Percentiles rank a stretch among this genome's conserved stretches.
Evolutionary conservation across 2,329 filamentous ascomycete species (phyloP).

Genomic region (Alternaria panax): DNA sequence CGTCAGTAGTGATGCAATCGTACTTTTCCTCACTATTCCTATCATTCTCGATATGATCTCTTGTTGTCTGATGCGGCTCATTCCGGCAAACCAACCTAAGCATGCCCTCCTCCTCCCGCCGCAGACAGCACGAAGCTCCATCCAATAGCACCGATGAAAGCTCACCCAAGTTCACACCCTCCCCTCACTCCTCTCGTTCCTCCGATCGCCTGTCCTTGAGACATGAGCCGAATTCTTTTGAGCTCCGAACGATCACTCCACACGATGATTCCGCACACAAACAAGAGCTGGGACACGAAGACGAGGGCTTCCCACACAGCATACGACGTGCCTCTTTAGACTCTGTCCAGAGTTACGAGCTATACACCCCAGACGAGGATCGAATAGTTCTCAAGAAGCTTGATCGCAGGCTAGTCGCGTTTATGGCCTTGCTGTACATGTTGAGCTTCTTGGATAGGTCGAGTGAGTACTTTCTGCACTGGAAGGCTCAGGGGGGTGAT

Average conservation of each 20-base stretch:
- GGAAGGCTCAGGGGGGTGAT: neutral
- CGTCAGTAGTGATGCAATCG: neutral
- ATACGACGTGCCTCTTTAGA: constrained; percentile 32
- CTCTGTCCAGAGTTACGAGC: constrained; percentile 55
- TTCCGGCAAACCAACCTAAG: constrained; percentile 8
- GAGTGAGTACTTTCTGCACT: constrained; percentile 60
- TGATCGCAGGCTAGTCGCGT: constrained; percentile 78
- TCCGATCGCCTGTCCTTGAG: constrained; percentile 16
- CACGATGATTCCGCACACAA: constrained; percentile 17
- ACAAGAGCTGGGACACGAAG: constrained; percentile 28
- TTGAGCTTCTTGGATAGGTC: constrained; percentile 86
- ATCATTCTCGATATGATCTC: constrained; percentile 4
- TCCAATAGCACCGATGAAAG: constrained; percentile 34
- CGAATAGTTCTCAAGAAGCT: constrained; percentile 73
- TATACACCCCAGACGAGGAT: constrained; percentile 75
- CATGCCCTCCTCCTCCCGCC: constrained; percentile 25
- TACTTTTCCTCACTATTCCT: neutral
- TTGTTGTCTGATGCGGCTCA: neutral
- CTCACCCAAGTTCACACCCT: constrained; percentile 32
- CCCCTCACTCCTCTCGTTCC: constrained; percentile 28
- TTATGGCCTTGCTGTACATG: constrained; percentile 83
- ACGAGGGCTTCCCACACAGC: constrained; percentile 32
- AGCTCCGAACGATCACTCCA: constrained; percentile 31
- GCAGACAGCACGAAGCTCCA: constrained; percentile 18
- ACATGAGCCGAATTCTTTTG: constrained; percentile 32